Conservation (phyloP, 73 alveolate genomes). For the Loxodes magnus region DNA sequence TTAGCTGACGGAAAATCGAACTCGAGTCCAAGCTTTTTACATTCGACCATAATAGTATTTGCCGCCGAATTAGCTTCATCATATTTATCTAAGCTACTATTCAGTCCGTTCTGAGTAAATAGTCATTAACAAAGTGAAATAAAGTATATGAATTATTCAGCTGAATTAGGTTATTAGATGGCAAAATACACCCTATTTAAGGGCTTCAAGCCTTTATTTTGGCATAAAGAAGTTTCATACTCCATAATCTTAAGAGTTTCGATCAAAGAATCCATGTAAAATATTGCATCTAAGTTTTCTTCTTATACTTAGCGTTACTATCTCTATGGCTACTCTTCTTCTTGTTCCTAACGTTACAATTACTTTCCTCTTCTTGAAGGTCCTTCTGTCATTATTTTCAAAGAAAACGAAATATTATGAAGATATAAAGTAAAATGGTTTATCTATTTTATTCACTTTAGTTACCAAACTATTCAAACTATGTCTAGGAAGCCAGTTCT, state of each 20-base stretch:
- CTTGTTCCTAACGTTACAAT: too few relatives aligned
- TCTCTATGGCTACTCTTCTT: too few relatives aligned
- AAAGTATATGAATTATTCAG: conserved; percentile 49
- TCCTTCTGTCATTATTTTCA: too few relatives aligned
- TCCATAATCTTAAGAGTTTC: conserved; percentile 46
- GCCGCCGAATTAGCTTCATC: conserved; percentile 56
- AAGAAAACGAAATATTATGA: too few relatives aligned
- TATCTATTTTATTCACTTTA: too few relatives aligned
- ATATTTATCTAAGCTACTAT: conserved; percentile 43
- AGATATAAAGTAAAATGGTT: too few relatives aligned
- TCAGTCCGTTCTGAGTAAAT: conserved; percentile 24
- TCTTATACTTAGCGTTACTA: too few relatives aligned
- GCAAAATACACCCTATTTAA: conserved; percentile 30
- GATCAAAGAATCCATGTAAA: conserved; percentile 50
- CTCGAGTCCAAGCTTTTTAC: conserved; percentile 37
- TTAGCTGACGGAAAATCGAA: conserved; percentile 43
- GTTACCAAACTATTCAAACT: too few relatives aligned
- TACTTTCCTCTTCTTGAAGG: too few relatives aligned
- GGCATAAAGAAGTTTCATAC: conserved; percentile 28
- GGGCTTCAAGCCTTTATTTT: conserved; percentile 40
- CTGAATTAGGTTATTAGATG: conserved; percentile 13
- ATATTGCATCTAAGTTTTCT: too few relatives aligned
- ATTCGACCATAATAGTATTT: conserved; percentile 32
- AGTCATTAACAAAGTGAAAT: conserved; percentile 37
- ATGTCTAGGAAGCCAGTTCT: too few relatives aligned